These are phyloP conservation scores for Colletotrichum liaoningense DNA, from an alignment of 2,329 filamentous ascomycete genomes.

Conservation along the genomic window DNA sequence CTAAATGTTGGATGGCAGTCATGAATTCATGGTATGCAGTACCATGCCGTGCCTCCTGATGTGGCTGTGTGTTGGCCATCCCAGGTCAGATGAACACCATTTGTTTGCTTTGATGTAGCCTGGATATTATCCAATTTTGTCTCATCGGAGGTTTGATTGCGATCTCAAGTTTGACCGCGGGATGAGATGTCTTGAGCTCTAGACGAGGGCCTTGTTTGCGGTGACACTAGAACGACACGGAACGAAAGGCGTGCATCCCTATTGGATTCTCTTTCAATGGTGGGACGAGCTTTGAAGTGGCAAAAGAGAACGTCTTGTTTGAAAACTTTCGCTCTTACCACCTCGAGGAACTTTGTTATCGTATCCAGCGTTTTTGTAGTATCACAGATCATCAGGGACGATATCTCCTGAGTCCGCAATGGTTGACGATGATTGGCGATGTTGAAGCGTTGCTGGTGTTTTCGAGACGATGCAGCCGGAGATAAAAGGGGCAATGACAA, in stretches of 20 bases:
- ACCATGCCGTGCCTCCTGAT: not conserved
- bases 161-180: not conserved
- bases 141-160: not conserved
- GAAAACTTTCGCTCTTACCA: not conserved
- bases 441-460: not conserved
- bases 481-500: not conserved
- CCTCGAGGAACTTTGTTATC: not conserved
- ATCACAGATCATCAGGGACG: not conserved
- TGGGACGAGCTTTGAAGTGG: not conserved
- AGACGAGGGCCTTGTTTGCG: not conserved
- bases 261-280: not conserved
- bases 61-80: not conserved
- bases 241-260: not conserved
- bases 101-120: not conserved
- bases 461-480: not conserved
- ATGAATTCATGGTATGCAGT: not conserved
- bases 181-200: slow-evolving; percentile 1
- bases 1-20: no score
- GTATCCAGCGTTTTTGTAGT: not conserved
- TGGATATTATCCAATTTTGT: fast-evolving
- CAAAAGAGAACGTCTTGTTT: not conserved
- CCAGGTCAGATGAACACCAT: not conserved
- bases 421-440: not conserved
- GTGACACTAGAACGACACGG: not conserved
- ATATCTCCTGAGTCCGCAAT: not conserved